A percentile compares a stretch with the other conserved stretches of the same genome.
Conservation (phyloP, 805 yeast species). For the Teunomyces funiuensis region DNA sequence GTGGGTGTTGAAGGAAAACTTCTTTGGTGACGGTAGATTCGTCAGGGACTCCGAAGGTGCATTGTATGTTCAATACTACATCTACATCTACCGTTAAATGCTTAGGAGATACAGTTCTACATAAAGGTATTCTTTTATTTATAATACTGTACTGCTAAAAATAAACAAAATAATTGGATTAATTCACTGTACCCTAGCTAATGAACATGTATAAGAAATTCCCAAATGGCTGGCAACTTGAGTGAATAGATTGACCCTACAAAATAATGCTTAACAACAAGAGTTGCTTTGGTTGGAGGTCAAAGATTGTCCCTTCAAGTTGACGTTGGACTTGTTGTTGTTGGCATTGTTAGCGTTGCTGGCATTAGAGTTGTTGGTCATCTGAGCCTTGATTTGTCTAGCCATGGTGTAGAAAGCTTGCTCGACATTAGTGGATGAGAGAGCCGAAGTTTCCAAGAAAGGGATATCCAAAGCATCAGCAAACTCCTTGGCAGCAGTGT, state of each 20-base stretch:
- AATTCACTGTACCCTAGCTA: conserved; percentile 2
- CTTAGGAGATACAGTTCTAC: too few species aligned
- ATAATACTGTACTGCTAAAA: too few species aligned
- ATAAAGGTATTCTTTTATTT: too few species aligned
- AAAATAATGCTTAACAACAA: conserved; percentile 33
- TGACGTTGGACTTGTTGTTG: conserved; percentile 63
- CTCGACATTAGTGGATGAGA: conserved; percentile 93
- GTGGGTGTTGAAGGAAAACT: conserved; percentile 52
- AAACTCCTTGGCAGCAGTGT: conserved; percentile 94
- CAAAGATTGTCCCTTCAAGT: conserved; percentile 66
- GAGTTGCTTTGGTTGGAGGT: conserved; percentile 39
- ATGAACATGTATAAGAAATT: conserved; percentile 4
- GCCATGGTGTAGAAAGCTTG: conserved; percentile 99
- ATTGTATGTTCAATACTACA: conserved; percentile 55
- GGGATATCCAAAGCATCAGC: conserved; percentile 95
- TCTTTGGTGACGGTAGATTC: conserved; percentile 62
- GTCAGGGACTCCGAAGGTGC: conserved; percentile 45
- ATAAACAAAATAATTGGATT: neutral
- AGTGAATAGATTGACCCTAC: neutral
- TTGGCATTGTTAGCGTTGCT: conserved; percentile 20
- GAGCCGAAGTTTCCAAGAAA: conserved; percentile 93
- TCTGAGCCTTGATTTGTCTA: conserved; percentile 93
- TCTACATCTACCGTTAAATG: conserved; percentile 35
- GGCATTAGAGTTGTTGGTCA: conserved; percentile 63
- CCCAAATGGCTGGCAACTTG: neutral